phyloP scores from a whole-genome alignment of 345 rosid species.

The Ceriops tagal region DNA sequence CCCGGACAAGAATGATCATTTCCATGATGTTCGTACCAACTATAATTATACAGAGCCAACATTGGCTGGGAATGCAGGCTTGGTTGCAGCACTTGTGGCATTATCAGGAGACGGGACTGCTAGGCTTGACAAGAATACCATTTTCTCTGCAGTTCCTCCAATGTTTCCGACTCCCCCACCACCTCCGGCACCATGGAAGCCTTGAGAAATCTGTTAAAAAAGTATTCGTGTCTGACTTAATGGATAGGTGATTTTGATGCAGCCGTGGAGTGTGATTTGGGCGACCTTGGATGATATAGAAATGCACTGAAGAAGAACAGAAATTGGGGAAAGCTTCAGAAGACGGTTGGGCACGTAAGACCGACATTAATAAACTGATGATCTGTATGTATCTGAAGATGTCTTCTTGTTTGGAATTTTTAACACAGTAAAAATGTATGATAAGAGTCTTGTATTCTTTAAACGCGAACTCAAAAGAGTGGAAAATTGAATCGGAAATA shows the following conservation, averaged over 20 bases:
- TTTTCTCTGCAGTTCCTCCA: slow-evolving; percentile 20
- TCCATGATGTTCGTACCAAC: slow-evolving; percentile 20
- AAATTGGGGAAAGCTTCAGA: not conserved
- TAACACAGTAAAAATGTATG: too few species aligned
- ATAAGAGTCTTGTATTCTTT: too few species aligned
- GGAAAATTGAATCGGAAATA: too few species aligned
- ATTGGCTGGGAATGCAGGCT: slow-evolving; percentile 25
- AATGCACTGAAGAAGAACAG: not conserved
- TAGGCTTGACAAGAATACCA: slow-evolving; percentile 21
- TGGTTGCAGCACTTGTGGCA: slow-evolving; percentile 23
- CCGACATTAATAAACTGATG: too few species aligned
- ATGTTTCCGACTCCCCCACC: not conserved
- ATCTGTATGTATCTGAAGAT: too few species aligned
- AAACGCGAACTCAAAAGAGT: too few species aligned
- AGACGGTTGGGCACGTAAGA: too few species aligned
- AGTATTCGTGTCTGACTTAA: not conserved
- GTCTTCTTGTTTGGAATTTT: too few species aligned
- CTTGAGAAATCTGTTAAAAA: not conserved
- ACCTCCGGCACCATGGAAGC: slow-evolving; percentile 15
- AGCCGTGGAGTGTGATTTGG: not conserved
- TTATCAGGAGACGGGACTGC: slow-evolving; percentile 11
- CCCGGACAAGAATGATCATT: slow-evolving; percentile 14
- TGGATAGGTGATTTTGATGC: not conserved
- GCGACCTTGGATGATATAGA: not conserved
- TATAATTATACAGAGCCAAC: slow-evolving; percentile 25